phyloP scores from a whole-genome alignment of 495 filamentous ascomycete species.

The Parachaetomium inaequale region DNA sequence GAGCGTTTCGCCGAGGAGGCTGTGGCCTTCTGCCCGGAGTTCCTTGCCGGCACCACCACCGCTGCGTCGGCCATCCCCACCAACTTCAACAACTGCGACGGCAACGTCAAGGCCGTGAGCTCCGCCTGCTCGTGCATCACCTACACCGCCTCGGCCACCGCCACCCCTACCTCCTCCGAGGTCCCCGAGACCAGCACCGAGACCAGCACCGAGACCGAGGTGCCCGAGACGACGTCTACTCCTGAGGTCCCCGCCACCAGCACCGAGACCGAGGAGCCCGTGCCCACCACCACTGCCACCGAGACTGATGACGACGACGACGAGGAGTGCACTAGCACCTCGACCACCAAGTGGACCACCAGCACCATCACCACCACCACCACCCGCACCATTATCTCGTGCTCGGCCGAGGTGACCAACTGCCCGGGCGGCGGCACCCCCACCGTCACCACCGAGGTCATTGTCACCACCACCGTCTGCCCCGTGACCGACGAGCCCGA shows the following conservation, averaged over 20 bases:
- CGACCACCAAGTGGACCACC: slow-evolving; percentile 41
- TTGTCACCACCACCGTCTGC: slow-evolving; percentile 58
- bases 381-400: slow-evolving; percentile 55
- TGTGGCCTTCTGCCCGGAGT: slow-evolving; percentile 27
- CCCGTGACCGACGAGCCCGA: slow-evolving; percentile 46
- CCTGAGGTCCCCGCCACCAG: background rate
- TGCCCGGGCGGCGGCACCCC: slow-evolving; percentile 52
- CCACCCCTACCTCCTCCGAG: slow-evolving; percentile 8
- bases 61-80: slow-evolving; percentile 25
- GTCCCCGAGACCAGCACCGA: background rate
- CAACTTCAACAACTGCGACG: slow-evolving; percentile 29
- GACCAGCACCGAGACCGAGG: background rate
- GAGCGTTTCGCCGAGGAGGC: slow-evolving; percentile 21
- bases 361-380: slow-evolving; percentile 58
- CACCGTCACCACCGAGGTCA: slow-evolving; percentile 49
- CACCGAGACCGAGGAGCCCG: slow-evolving; percentile 5
- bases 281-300: slow-evolving; percentile 8
- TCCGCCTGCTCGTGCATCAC: slow-evolving; percentile 41
- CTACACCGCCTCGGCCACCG: slow-evolving; percentile 24
- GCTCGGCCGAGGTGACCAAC: slow-evolving; percentile 51
- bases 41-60: slow-evolving; percentile 26
- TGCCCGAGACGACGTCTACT: background rate
- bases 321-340: slow-evolving; percentile 4
- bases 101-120: slow-evolving; percentile 25
- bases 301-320: slow-evolving; percentile 16